Evolutionary conservation across 306 rosid genomes (phyloP).

Genomic region (Hippophae gyantsensis): DNA sequence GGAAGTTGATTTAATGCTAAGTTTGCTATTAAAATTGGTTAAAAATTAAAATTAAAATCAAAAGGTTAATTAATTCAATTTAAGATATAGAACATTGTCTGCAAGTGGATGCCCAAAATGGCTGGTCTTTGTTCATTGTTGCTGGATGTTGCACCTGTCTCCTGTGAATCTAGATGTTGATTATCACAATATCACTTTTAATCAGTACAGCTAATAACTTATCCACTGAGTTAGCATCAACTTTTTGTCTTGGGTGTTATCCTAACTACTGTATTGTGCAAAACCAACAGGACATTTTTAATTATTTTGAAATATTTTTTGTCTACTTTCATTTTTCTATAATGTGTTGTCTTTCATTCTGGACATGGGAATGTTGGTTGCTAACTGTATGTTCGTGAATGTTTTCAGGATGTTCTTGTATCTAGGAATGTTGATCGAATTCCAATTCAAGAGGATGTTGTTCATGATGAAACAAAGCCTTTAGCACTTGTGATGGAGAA

Average conservation of each 20-base stretch:
- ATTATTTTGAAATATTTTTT: conserved; percentile 1
- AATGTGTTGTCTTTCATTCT: conserved; percentile 8
- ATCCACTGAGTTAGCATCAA: no score
- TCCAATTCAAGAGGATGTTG: conserved; percentile 34
- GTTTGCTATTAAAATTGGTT: no score
- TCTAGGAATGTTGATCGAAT: conserved; percentile 29
- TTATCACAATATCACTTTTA: no score
- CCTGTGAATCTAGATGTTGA: no score
- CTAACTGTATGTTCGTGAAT: conserved; percentile 17
- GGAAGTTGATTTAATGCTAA: no score
- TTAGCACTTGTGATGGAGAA: conserved; percentile 37
- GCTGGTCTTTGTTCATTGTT: no score
- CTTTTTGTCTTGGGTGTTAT: neutral
- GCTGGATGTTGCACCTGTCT: no score
- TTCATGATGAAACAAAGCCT: conserved; percentile 38
- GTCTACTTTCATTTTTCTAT: conserved; percentile 7
- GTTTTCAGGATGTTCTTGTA: conserved; percentile 45
- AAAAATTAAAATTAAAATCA: no score
- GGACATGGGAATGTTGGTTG: conserved; percentile 12
- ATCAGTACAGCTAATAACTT: no score
- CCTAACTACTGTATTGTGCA: neutral
- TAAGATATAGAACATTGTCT: no score
- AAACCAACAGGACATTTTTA: conserved; percentile 1
- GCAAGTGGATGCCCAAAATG: no score
- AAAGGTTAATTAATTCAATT: no score